phyloP scores from a whole-genome alignment of 345 rosid species.

The Lumnitzera littorea region DNA sequence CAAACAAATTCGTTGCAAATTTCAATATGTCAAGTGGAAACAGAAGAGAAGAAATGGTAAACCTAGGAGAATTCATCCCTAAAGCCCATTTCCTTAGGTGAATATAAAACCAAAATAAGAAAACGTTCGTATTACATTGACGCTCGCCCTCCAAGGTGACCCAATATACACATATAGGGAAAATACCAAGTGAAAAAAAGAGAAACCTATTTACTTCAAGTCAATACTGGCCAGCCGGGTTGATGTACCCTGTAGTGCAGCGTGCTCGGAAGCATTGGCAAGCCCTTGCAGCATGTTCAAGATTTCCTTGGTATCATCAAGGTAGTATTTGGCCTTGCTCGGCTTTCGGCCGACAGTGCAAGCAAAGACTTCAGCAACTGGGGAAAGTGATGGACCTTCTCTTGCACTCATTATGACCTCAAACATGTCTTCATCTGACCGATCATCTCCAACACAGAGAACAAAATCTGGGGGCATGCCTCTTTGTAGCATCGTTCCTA shows the following conservation, averaged over 20 bases:
- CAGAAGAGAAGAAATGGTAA: no score
- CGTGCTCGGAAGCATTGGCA: constrained; percentile 36
- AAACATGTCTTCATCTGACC: constrained; percentile 96
- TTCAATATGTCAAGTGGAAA: no score
- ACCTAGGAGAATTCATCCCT: no score
- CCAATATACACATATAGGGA: no score
- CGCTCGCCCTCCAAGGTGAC: no score
- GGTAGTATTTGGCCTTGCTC: constrained; percentile 89
- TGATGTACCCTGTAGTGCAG: constrained; percentile 11
- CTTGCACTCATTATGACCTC: constrained; percentile 67
- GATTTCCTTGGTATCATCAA: constrained; percentile 76
- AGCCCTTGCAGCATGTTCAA: constrained; percentile 67
- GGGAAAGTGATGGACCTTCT: constrained; percentile 54
- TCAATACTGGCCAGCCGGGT: not conserved
- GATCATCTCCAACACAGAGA: constrained; percentile 87
- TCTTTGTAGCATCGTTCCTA: constrained; percentile 49
- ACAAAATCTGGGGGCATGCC: constrained; percentile 75
- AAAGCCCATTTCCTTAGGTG: no score
- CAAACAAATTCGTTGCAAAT: no score
- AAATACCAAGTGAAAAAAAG: no score
- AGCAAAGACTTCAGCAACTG: constrained; percentile 82
- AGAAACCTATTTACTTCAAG: constrained; percentile 8
- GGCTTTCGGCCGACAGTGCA: constrained; percentile 93
- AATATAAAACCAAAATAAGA: no score
- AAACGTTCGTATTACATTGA: no score